Evolutionary conservation across 805 yeast genomes (phyloP).

Genomic region (Lachancea meyersii): DNA sequence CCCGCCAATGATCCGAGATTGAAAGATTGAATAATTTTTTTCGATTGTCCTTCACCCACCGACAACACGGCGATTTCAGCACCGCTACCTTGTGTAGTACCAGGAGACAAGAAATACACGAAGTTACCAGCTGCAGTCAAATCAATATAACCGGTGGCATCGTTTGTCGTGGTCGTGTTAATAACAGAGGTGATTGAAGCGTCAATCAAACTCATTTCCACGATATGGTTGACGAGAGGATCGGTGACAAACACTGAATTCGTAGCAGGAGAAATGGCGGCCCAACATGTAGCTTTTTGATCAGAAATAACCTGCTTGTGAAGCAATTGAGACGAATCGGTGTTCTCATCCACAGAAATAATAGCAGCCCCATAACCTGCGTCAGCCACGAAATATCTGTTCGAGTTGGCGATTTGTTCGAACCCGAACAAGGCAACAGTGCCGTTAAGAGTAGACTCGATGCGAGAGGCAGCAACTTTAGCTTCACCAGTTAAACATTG

Average conservation of each 20-base stretch:
- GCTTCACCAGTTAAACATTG: conserved; percentile 5
- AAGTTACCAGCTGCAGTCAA: conserved; percentile 8
- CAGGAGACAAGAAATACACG: conserved; percentile 10
- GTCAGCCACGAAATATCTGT: conserved; percentile 9
- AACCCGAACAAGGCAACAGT: conserved; percentile 10
- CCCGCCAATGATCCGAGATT: conserved; percentile 5
- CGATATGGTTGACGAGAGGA: conserved; percentile 12
- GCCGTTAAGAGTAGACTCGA: conserved; percentile 3
- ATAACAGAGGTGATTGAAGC: conserved; percentile 7
- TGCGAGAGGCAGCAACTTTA: conserved; percentile 4
- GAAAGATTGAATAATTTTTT: conserved; percentile 8
- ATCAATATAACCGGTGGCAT: conserved; percentile 8
- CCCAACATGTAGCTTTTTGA: conserved; percentile 11
- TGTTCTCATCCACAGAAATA: conserved; percentile 6
- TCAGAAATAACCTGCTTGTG: conserved; percentile 8
- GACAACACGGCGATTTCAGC: conserved; percentile 10
- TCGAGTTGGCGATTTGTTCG: conserved; percentile 7
- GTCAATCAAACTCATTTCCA: conserved; percentile 9
- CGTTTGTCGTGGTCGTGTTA: conserved; percentile 6
- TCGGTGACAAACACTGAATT: conserved; percentile 10
- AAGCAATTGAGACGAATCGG: conserved; percentile 3
- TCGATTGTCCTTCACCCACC: not conserved
- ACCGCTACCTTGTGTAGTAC: not conserved
- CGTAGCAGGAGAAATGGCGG: conserved; percentile 3
- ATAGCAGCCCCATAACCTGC: conserved; percentile 9